Evolutionary conservation across 257 asterid genomes (phyloP), one percentile per base, ranked within the genome.

Genomic region (Ophiorrhiza pumila): DNA sequence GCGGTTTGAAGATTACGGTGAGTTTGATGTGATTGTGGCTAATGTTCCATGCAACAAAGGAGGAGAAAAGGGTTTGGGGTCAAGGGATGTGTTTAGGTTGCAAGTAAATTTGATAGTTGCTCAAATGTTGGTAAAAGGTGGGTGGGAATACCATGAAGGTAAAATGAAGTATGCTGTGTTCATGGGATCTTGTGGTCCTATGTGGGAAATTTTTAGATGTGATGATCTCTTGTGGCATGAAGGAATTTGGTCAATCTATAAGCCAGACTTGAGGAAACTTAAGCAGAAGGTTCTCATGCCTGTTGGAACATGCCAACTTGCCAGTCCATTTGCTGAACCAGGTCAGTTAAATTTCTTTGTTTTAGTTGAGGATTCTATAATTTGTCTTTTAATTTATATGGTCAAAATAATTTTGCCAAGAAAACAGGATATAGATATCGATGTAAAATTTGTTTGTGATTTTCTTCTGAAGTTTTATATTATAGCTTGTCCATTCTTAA

Each of bases 171-270:
- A 69, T 68, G 91, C 75, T 17, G 92, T 87, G 80, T 89, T 90
- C 75, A n/a, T 87, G 43, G 96, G 95, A 17, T 52, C 82, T 45
- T 82, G 91, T 80, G 83, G 74, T 3, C 90, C 96, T 0, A 89
- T 92, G 97, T 77, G 84, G 91, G 98, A 90, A 81, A 79, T 90
- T 4, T 92, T 92, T 63, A 77, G 82, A 52, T 92, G 97, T 84
- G 93, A 92, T 82, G 96, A 90, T 69, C 65, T 92, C n/a, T 50
- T 90, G 69, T 82, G 82, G 80, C 68, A 78, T 47, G 83, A 71
- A 45, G 89, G 84, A 6, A 58, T 80, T 74, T 75, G 74, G 60
- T 71, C 87, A 79, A 65, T 90, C 42, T 90, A 87, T 71, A 85
- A 67, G 58, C 96, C 97, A 8, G 77, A 83, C 2, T 20, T 83